Base-by-base conservation (phyloP, 2,329 filamentous ascomycete genomes). In the Pezicula carpinea region DNA sequence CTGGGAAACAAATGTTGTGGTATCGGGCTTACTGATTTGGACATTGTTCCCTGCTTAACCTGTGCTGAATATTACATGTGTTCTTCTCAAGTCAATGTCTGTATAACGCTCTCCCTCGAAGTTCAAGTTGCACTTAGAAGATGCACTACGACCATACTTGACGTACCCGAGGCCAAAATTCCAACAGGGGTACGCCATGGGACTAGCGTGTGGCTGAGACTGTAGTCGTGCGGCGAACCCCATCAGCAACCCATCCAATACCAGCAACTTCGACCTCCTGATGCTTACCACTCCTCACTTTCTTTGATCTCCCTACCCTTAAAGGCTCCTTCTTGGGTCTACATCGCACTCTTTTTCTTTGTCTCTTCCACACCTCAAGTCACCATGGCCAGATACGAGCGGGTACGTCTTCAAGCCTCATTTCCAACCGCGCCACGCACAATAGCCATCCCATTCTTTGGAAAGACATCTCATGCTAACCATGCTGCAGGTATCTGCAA, bases 401-500 rank as follows among this genome's bases (percentile, higher is more conserved):
- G 77, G 69, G 79, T 82, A 70, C 52, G 74, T 63, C 43, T 33
- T 42, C 17, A 35, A 19, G 43, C 29, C 31, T 34, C 39, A 44
- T 46, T 46, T n/a, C n/a, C n/a, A 51, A 43, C 48, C 43, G 51
- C 46, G 53, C 55, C 54, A 56, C 55, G 44, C 46, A 54, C 52
- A 14, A 15, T 19, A 35, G 33, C 11, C 38, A 21, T 11, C 10
- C 22, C 19, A 23, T n/a, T 5, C 13, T 15, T 3, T 14, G 38
- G 19, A 40, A 15, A n/a, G 22, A 39, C 31, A 35, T 48, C 34
- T 44, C 13, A 45, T 19, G 15, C 39, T 34, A 39, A 14, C 17
- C 34, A 17, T 32, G 41, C 29, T 39, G 47, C 59, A 83, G 79
- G 72, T 84, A 43, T 77, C 79, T 59, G 74, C 71, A 61, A 76